Evolutionary conservation across 345 rosid genomes (phyloP), one percentile per base, ranked within the genome.

Genomic region (Rubroshorea leprosula): DNA sequence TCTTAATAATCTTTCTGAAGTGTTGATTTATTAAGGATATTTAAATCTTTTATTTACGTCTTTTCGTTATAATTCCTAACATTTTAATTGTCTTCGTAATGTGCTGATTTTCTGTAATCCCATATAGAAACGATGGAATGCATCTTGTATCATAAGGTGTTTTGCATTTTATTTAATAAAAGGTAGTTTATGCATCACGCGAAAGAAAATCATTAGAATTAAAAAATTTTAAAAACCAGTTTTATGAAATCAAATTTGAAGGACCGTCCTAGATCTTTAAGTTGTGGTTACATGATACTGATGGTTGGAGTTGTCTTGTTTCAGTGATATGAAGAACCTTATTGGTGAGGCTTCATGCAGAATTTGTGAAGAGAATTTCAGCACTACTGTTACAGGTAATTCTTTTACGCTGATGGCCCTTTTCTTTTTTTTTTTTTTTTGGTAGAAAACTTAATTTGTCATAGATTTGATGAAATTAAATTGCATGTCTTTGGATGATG

Each of bases 261-360:
- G 45, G 45, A 7, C 3, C 45, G 9, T 7, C n/a, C 12, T 41
- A 41, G 31, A 24, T 25, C 14, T n/a, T 15, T 20, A 15, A 18
- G 50, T 43, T 56, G 5, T 57, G 38, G 16, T 59, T n/a, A 16
- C 21, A 3, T 11, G 5, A 11, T 45, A 5, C 29, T 60, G 23
- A 59, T n/a, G 6, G 6, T 10, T 31, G 27, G 21, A 16, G 48
- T 23, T 50, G 23, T 20, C 49, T 29, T 35, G 57, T 49, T 67
- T n/a, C 82, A 94, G 99, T 60, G 95, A 87, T 63, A 87, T 90
- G 96, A 94, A 94, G 79, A 72, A 74, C 64, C 65, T 90, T 71
- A 77, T 86, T 29, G 99, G 96, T 25, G 83, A 69, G 41, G 99
- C 99, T 54, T 21, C 67, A 0, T 90, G 99, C 43, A 60, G 84